These are phyloP conservation scores for Holtermannia corniformis DNA, from an alignment of 768 basidiomycete species.

Conservation along the genomic window DNA sequence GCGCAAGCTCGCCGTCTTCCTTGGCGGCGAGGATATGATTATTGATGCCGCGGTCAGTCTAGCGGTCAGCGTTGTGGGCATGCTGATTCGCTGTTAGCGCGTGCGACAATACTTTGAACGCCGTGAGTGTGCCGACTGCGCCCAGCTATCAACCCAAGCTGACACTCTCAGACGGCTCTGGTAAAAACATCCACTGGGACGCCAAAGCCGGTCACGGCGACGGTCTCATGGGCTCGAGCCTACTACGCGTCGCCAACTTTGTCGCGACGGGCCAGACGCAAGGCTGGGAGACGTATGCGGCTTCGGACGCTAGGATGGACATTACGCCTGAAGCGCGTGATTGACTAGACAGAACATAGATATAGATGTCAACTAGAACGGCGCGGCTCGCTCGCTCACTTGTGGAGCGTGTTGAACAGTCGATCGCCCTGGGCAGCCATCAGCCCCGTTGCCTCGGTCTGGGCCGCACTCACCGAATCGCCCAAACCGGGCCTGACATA, in stretches of 20 bases:
- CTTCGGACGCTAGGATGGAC: neutral
- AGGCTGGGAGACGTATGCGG: conserved; percentile 9
- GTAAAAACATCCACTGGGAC: conserved; percentile 56
- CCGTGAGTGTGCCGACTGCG: conserved; percentile 58
- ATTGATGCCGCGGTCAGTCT: conserved; percentile 56
- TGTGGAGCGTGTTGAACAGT: conserved; percentile 58
- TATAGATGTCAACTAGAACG: neutral
- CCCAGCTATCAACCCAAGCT: conserved; percentile 40
- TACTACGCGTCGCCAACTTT: conserved; percentile 30
- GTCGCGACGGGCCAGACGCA: conserved; percentile 25
- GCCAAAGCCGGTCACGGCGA: conserved; percentile 32
- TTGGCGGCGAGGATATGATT: conserved; percentile 77
- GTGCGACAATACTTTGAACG: conserved; percentile 64
- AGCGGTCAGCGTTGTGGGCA: too few species aligned
- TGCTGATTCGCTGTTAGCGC: conserved; percentile 45
- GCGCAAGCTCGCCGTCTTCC: conserved; percentile 57
- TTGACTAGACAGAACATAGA: neutral
- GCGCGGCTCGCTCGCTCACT: neutral
- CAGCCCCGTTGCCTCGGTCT: neutral
- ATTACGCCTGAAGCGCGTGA: neutral
- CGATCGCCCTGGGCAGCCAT: conserved; percentile 60
- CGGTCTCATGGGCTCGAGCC: conserved; percentile 26
- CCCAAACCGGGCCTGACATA: conserved; percentile 84
- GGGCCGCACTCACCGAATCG: conserved; percentile 57
- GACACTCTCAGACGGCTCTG: conserved; percentile 51